phyloP scores from a whole-genome alignment of 2,329 filamentous ascomycete species.

The Neofusicoccum umdonicola region DNA sequence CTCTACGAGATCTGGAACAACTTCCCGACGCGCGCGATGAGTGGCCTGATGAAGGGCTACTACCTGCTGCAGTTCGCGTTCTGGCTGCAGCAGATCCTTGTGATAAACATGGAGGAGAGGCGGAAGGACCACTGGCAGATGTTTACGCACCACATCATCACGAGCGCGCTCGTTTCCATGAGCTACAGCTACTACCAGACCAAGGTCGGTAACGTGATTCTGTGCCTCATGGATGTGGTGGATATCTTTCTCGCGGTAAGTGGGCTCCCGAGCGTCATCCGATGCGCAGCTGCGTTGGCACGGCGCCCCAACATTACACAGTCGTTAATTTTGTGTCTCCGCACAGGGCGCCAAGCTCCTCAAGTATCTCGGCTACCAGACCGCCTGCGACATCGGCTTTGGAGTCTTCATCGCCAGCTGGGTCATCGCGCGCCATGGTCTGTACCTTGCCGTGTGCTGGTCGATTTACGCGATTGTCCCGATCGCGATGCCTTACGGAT shows the following conservation, averaged over 20 bases:
- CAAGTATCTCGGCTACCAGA: conserved; percentile 79
- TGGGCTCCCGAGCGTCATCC: conserved; percentile 16
- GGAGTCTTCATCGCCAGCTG: conserved; percentile 82
- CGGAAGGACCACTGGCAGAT: conserved; percentile 96
- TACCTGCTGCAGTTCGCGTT: conserved; percentile 88
- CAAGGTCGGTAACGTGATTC: conserved; percentile 81
- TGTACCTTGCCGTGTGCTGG: conserved; percentile 78
- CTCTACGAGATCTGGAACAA: conserved; percentile 76
- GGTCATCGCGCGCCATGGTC: conserved; percentile 77
- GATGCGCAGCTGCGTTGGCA: background rate
- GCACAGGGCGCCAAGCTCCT: conserved; percentile 72
- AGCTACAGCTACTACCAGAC: conserved; percentile 87
- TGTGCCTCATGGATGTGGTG: conserved; percentile 91
- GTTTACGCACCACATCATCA: conserved; percentile 92
- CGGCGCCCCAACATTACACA: background rate
- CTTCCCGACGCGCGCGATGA: conserved; percentile 77
- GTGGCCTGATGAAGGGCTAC: conserved; percentile 78
- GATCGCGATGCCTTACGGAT: conserved; percentile 62
- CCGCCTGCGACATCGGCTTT: conserved; percentile 77
- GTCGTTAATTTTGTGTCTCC: background rate
- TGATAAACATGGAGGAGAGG: conserved; percentile 90
- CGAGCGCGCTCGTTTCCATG: conserved; percentile 72
- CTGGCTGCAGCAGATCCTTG: conserved; percentile 90
- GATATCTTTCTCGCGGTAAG: conserved; percentile 83
- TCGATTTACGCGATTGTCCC: conserved; percentile 71